phyloP scores from a whole-genome alignment of 2,329 filamentous ascomycete species.

The Dactylellina drechsleri region DNA sequence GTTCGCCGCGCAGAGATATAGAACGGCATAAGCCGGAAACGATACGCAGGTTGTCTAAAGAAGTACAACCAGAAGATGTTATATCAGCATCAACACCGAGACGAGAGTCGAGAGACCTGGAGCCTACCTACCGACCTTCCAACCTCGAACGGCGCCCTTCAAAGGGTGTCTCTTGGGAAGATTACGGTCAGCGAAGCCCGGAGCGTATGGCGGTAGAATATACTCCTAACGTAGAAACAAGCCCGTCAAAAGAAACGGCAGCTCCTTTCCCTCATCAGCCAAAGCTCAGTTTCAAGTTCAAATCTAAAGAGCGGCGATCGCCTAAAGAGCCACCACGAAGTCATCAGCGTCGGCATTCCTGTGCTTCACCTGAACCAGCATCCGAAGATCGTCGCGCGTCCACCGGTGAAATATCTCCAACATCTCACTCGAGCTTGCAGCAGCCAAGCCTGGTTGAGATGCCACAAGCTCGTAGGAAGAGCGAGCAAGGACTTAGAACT shows the following conservation, averaged over 20 bases:
- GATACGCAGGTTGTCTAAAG: not conserved
- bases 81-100: no score
- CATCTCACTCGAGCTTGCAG: not conserved
- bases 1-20: constrained; percentile 20
- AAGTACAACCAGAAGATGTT: not conserved
- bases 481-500: constrained; percentile 5
- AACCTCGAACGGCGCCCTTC: not conserved
- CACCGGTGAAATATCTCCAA: not conserved
- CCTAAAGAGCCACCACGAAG: not conserved
- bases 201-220: not conserved
- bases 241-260: not conserved
- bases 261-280: not conserved
- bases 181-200: not conserved
- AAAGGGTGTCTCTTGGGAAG: not conserved
- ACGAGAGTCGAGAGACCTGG: not conserved
- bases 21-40: not conserved
- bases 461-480: not conserved
- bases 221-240: not conserved
- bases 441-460: not conserved
- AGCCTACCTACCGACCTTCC: not conserved
- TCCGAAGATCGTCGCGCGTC: not conserved
- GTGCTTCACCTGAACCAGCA: no score
- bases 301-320: not conserved
- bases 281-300: no score
- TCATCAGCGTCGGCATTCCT: not conserved